Conservation (phyloP, 2,329 filamentous ascomycete species). For the Penicillium sp. region DNA sequence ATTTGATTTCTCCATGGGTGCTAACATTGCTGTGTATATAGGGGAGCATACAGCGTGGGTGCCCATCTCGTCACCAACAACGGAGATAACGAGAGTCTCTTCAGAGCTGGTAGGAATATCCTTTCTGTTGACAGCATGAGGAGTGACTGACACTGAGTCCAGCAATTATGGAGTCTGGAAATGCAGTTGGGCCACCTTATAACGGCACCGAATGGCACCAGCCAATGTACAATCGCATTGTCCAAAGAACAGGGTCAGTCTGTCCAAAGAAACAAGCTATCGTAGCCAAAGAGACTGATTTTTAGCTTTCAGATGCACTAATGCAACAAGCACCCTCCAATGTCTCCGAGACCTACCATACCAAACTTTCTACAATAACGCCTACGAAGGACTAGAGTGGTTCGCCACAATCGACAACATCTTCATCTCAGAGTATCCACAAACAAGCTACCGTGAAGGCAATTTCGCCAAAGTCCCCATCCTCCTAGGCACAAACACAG, state of each 20-base stretch:
- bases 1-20: no score
- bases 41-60: slow-evolving; percentile 41
- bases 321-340: slow-evolving; percentile 35
- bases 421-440: slow-evolving; percentile 61
- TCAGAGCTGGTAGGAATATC: slow-evolving; percentile 35
- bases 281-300: not conserved
- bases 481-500: slow-evolving; percentile 67
- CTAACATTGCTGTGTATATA: slow-evolving; percentile 9
- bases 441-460: slow-evolving; percentile 61
- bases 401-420: slow-evolving; percentile 60
- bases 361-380: slow-evolving; percentile 30
- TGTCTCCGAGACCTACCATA: slow-evolving; percentile 40
- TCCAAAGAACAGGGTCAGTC: slow-evolving; percentile 33
- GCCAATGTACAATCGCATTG: slow-evolving; percentile 41
- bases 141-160: not conserved
- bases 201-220: slow-evolving; percentile 44
- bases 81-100: slow-evolving; percentile 40
- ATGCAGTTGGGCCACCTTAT: slow-evolving; percentile 40
- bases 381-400: slow-evolving; percentile 39
- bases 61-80: slow-evolving; percentile 39
- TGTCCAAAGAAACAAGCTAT: not conserved
- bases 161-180: slow-evolving; percentile 44
- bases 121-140: not conserved
- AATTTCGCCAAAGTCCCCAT: slow-evolving; percentile 68
- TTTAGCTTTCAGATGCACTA: slow-evolving; percentile 31